Evolutionary conservation across 805 yeast species (phyloP).

Genomic region (Brettanomyces bruxellensis): DNA sequence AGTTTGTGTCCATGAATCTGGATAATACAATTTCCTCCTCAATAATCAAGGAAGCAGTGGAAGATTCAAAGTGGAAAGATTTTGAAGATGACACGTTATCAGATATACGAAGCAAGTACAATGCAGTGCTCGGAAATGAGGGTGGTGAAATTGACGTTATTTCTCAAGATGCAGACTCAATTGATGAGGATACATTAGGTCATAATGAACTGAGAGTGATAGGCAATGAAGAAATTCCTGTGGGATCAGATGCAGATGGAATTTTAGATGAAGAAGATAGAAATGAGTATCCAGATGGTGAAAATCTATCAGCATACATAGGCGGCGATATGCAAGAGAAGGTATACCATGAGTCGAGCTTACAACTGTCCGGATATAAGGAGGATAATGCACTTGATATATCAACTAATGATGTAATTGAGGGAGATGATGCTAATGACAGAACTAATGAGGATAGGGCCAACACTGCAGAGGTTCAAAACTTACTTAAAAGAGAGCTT

Average conservation of each 20-base stretch:
- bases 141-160: constrained; percentile 22
- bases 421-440: no score
- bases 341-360: constrained; percentile 62
- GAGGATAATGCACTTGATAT: no score
- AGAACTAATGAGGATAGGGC: no score
- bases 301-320: neutral
- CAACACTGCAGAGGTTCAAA: no score
- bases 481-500: no score
- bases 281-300: neutral
- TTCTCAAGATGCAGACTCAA: constrained; percentile 13
- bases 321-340: constrained; percentile 32
- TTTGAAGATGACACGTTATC: constrained; percentile 78
- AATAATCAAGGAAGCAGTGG: constrained; percentile 34
- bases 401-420: no score
- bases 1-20: constrained; percentile 56
- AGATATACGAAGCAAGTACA: constrained; percentile 89
- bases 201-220: constrained; percentile 12
- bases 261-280: constrained; percentile 4
- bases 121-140: constrained; percentile 72
- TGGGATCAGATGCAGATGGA: no score
- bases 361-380: no score
- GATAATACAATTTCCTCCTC: constrained; percentile 48
- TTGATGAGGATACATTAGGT: constrained; percentile 10
- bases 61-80: constrained; percentile 23
- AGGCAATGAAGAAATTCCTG: no score